phyloP scores from a whole-genome alignment of 805 yeast genomes.

The Candida ascalaphidarum region DNA sequence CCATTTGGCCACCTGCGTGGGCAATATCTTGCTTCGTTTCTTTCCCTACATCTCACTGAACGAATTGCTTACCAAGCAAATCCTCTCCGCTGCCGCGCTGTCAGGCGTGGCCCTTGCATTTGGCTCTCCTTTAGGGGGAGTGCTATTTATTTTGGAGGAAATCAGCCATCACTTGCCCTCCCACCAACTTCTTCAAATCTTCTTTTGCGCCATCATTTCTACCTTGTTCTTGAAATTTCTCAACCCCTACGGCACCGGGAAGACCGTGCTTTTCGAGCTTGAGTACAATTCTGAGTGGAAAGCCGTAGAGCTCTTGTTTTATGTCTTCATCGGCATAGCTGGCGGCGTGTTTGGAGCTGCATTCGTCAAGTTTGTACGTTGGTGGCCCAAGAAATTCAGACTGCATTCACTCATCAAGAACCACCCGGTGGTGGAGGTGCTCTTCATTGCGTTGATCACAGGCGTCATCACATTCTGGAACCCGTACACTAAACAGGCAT shows the following conservation, averaged over 20 bases:
- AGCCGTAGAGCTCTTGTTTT: slow-evolving; percentile 37
- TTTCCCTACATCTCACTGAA: slow-evolving; percentile 38
- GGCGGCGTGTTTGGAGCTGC: slow-evolving; percentile 49
- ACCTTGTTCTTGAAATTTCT: slow-evolving; percentile 43
- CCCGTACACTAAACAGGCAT: slow-evolving; percentile 39
- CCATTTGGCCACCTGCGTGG: slow-evolving; percentile 51
- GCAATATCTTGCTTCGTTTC: slow-evolving; percentile 41
- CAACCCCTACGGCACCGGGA: slow-evolving; percentile 54
- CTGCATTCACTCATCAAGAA: slow-evolving; percentile 18
- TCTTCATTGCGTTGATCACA: slow-evolving; percentile 35
- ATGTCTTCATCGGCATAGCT: slow-evolving; percentile 37
- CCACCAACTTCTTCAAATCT: slow-evolving; percentile 44
- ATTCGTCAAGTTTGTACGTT: slow-evolving; percentile 37
- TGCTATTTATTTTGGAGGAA: slow-evolving; percentile 47
- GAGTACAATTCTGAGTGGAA: slow-evolving; percentile 44
- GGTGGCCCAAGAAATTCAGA: slow-evolving; percentile 38
- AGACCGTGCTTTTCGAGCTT: slow-evolving; percentile 47
- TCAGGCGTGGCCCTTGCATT: slow-evolving; percentile 57
- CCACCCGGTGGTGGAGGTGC: slow-evolving; percentile 37
- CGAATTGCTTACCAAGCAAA: slow-evolving; percentile 43
- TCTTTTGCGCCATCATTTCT: slow-evolving; percentile 48
- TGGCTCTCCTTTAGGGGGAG: slow-evolving; percentile 55
- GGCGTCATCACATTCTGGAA: slow-evolving; percentile 40
- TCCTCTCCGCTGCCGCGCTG: slow-evolving; percentile 47
- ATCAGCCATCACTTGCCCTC: slow-evolving; percentile 49